Base-by-base conservation (phyloP, 495 filamentous ascomycete species). In the Staphylotrichum longicolle region DNA sequence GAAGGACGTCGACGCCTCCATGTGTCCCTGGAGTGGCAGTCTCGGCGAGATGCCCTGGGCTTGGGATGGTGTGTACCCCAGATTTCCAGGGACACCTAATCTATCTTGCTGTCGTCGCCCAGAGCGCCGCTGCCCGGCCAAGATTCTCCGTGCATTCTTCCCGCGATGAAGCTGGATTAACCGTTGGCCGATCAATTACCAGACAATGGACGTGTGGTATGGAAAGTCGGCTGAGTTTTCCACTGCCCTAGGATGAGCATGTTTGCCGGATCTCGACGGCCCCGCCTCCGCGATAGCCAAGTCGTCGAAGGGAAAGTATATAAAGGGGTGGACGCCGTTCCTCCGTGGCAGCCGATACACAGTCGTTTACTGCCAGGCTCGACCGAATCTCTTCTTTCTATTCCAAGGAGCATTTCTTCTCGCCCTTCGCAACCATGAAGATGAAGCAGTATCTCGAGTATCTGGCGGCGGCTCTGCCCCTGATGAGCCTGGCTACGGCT, bases 391-490 rank as follows among this genome's bases (percentile, higher is more conserved):
- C 20, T 27, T 27, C 20, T 27, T 27, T 27, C 20, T 27, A 27
- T 27, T 27, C 20, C 20, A 27, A 27, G 20, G 20, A 27, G 20
- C 20, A 27, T 27, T 39, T 39, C 1, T 39, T 39, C 37, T 39
- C 10, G 37, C 37, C 35, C 11, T 57, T 15, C 7, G 20, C 15
- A 59, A 62, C 10, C 14, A 58, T 62, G 50, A 67, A 46, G 15
- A 72, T 72, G 67, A 72, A 70, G 68, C 48, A 60, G 30, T 68
- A 66, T 15, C 60, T 72, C 48, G 49, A 67, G 45, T 70, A 70
- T 40, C 65, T 80, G 41, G 74, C 74, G 54, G 60, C 73, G 53
- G 63, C 63, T 12, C 55, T 70, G 55, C 61, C 65, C 35, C 61
- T 72, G 48, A 55, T 70, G 62, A 63, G 62, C 63, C 70, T 73